Conservation (phyloP, 768 basidiomycete species). For the Clavaria fumosa region DNA sequence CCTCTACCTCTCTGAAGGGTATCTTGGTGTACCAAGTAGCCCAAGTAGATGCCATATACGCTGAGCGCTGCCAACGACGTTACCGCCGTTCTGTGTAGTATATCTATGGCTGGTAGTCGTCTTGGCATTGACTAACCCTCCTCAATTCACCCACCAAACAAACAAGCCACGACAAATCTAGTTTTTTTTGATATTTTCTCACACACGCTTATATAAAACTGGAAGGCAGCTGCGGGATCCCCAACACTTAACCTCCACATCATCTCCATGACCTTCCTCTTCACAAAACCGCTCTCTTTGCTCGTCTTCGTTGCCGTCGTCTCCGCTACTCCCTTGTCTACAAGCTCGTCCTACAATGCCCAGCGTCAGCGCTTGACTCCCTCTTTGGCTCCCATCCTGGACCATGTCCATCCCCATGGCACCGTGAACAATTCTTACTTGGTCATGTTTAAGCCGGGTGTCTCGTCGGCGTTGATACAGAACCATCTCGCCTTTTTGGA, state of each 20-base stretch:
- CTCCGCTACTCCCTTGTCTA: slow-evolving; percentile 35
- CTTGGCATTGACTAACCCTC: too few species aligned
- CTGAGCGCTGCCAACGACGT: slow-evolving; percentile 36
- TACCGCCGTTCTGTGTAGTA: slow-evolving; percentile 39
- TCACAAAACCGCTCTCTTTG: not conserved
- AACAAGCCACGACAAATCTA: too few species aligned
- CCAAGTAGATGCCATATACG: slow-evolving; percentile 37
- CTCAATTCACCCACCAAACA: too few species aligned
- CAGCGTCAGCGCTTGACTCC: slow-evolving; percentile 27
- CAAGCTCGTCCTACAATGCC: slow-evolving; percentile 19
- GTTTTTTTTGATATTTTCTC: too few species aligned
- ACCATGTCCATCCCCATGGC: slow-evolving; percentile 48
- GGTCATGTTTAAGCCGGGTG: slow-evolving; percentile 67
- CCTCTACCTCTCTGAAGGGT: slow-evolving; percentile 41
- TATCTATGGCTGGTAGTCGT: slow-evolving; percentile 26
- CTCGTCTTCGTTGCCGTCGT: not conserved
- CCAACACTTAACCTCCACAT: too few species aligned
- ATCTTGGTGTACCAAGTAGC: slow-evolving; percentile 36
- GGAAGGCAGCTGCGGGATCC: too few species aligned
- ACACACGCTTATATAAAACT: too few species aligned
- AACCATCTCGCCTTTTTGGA: slow-evolving; percentile 74
- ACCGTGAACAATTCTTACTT: slow-evolving; percentile 89
- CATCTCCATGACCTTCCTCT: too few species aligned
- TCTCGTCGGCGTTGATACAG: slow-evolving; percentile 38
- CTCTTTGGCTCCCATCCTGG: slow-evolving; percentile 43